Conservation (phyloP, 2,329 filamentous ascomycete species). For the Colletotrichum simmondsii region DNA sequence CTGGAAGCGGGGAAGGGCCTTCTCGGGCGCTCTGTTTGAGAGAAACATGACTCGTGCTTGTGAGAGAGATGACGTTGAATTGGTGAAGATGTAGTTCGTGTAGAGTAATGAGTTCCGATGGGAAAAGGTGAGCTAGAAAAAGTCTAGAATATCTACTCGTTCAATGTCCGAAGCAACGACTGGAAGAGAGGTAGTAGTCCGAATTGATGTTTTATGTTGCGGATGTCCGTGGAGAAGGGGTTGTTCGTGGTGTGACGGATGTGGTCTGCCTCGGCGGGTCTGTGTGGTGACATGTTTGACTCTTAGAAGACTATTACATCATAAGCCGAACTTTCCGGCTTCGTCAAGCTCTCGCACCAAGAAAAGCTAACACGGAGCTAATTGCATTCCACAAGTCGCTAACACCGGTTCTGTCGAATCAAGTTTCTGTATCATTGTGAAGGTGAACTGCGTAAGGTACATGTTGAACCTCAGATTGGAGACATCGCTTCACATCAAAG, state of each 20-base stretch:
- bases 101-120: neutral
- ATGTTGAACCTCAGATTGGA: no score
- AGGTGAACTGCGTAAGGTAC: neutral
- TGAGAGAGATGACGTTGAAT: neutral
- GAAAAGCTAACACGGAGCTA: neutral
- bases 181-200: neutral
- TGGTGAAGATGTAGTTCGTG: neutral
- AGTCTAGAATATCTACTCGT: neutral
- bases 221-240: conserved; percentile 26
- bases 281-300: conserved; percentile 26
- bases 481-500: neutral
- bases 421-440: neutral
- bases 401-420: neutral
- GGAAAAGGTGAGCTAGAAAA: neutral
- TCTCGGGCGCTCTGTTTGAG: conserved; percentile 23
- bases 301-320: conserved; percentile 26
- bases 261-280: conserved; percentile 28
- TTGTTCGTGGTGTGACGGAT: conserved; percentile 11
- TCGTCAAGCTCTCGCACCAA: neutral
- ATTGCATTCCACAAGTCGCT: neutral
- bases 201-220: conserved; percentile 7
- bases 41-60: conserved; percentile 31
- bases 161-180: neutral
- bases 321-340: conserved; percentile 24
- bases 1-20: conserved; percentile 32